These are phyloP conservation scores for Xylaria multiplex DNA, from an alignment of 2,329 filamentous ascomycete genomes.

Conservation along the genomic window DNA sequence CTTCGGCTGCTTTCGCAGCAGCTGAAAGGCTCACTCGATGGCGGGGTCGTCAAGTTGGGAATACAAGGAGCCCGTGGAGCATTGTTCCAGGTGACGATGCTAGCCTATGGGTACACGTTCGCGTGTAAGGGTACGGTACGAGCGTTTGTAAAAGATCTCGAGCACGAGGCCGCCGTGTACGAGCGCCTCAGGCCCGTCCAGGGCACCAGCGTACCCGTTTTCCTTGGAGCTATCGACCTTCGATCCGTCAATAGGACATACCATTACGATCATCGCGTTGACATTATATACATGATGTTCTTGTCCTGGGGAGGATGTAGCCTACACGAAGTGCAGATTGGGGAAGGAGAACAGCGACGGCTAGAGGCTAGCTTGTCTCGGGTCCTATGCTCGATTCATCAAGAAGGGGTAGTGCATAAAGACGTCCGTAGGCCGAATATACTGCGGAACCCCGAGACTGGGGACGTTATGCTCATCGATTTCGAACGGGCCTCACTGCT, in stretches of 20 bases:
- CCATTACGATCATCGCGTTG: slow-evolving; percentile 49
- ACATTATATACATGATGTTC: slow-evolving; percentile 50
- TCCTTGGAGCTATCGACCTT: slow-evolving; percentile 53
- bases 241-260: slow-evolving; percentile 47
- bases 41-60: slow-evolving; percentile 46
- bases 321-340: slow-evolving; percentile 22
- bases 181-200: slow-evolving; percentile 49
- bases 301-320: slow-evolving; percentile 50
- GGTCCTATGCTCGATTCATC: slow-evolving; percentile 42
- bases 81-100: slow-evolving; percentile 55
- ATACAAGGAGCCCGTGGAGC: slow-evolving; percentile 51
- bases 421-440: slow-evolving; percentile 46
- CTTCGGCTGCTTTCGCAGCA: slow-evolving; percentile 49
- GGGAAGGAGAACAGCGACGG: neutral
- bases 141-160: slow-evolving; percentile 49
- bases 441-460: slow-evolving; percentile 42
- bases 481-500: slow-evolving; percentile 48
- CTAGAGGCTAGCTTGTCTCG: slow-evolving; percentile 26
- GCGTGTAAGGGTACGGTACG: slow-evolving; percentile 54
- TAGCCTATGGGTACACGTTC: slow-evolving; percentile 56
- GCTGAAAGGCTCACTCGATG: slow-evolving; percentile 46
- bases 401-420: slow-evolving; percentile 43
- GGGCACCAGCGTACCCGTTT: slow-evolving; percentile 52
- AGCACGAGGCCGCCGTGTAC: slow-evolving; percentile 53
- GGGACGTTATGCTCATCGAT: slow-evolving; percentile 48